These are phyloP conservation scores for Epichloe festucae DNA, from an alignment of 2,329 filamentous ascomycete species.

Conservation along the genomic window DNA sequence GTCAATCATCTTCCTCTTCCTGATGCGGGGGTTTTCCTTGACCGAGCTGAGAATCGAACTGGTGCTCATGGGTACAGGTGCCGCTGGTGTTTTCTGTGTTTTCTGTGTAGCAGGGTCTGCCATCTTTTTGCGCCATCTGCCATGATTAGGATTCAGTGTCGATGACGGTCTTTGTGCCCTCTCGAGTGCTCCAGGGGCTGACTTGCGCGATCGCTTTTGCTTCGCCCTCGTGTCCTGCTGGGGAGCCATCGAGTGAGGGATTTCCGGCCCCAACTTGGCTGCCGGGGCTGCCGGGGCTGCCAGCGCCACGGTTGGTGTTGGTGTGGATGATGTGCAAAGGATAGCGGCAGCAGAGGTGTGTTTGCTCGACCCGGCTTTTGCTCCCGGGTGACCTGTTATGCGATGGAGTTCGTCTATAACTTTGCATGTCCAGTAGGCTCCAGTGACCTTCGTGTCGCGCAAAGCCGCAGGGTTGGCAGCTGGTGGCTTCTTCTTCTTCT, in stretches of 20 bases:
- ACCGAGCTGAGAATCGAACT: slow-evolving; percentile 39
- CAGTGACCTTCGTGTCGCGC: slow-evolving; percentile 33
- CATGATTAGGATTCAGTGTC: slow-evolving; percentile 25
- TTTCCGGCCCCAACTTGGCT: no score
- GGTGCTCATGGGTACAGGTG: not conserved
- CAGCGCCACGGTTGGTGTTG: slow-evolving; percentile 7
- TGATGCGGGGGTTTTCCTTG: slow-evolving; percentile 32
- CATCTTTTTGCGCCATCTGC: slow-evolving; percentile 15
- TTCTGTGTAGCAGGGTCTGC: not conserved
- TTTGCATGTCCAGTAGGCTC: slow-evolving; percentile 30
- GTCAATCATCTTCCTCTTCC: slow-evolving; percentile 34
- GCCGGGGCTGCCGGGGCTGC: not conserved
- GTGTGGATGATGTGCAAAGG: slow-evolving; percentile 9
- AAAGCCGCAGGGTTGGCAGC: slow-evolving; percentile 28
- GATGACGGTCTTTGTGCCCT: slow-evolving; percentile 17
- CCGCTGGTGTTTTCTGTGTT: not conserved
- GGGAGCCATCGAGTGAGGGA: not conserved
- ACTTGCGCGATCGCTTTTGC: slow-evolving; percentile 24
- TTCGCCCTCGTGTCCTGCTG: slow-evolving; percentile 12
- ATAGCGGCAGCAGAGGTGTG: slow-evolving; percentile 5
- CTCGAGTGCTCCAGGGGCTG: slow-evolving; percentile 24
- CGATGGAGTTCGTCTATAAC: slow-evolving; percentile 27
- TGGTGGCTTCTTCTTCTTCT: slow-evolving; percentile 11
- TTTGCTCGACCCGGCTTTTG: not conserved
- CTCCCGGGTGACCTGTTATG: slow-evolving; percentile 16